phyloP scores from a whole-genome alignment of 306 rosid genomes.

The Vigna trinervia region DNA sequence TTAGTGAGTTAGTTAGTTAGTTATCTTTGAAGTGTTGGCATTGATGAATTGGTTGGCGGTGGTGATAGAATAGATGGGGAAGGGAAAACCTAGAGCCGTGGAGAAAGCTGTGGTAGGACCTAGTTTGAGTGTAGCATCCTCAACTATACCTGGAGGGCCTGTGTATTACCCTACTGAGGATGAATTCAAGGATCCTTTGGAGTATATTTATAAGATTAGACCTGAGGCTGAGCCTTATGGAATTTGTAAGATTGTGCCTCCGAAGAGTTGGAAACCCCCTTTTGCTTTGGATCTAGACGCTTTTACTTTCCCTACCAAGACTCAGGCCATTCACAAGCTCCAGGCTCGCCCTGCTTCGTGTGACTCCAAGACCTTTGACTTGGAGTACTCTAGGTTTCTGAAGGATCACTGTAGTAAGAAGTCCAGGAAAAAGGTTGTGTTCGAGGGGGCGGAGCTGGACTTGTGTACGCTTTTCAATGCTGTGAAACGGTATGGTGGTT shows the following conservation, averaged over 20 bases:
- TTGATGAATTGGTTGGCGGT: constrained; percentile 37
- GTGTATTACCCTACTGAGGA: constrained; percentile 85
- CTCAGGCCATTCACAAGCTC: constrained; percentile 88
- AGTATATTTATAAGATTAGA: constrained; percentile 81
- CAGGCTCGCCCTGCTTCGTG: constrained; percentile 85
- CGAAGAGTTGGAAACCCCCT: constrained; percentile 87
- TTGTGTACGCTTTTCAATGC: constrained; percentile 86
- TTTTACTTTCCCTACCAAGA: constrained; percentile 85
- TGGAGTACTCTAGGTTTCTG: constrained; percentile 90
- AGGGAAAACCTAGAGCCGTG: constrained; percentile 92
- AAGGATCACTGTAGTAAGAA: constrained; percentile 66
- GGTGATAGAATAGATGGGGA: constrained; percentile 65
- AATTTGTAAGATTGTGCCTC: constrained; percentile 95
- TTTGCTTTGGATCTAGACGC: constrained; percentile 74
- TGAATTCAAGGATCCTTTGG: constrained; percentile 91
- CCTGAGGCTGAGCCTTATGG: constrained; percentile 89
- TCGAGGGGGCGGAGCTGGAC: constrained; percentile 89
- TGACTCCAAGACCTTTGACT: constrained; percentile 81
- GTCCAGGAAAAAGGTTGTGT: constrained; percentile 74
- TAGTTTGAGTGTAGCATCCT: constrained; percentile 56
- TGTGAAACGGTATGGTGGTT: constrained; percentile 86
- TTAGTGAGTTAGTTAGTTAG: not conserved
- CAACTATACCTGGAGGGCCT: constrained; percentile 77
- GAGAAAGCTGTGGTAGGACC: constrained; percentile 84
- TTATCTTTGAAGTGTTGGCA: not conserved